Conservation (phyloP, 176 grass and related monocot species). For the Chloris gayana region DNA sequence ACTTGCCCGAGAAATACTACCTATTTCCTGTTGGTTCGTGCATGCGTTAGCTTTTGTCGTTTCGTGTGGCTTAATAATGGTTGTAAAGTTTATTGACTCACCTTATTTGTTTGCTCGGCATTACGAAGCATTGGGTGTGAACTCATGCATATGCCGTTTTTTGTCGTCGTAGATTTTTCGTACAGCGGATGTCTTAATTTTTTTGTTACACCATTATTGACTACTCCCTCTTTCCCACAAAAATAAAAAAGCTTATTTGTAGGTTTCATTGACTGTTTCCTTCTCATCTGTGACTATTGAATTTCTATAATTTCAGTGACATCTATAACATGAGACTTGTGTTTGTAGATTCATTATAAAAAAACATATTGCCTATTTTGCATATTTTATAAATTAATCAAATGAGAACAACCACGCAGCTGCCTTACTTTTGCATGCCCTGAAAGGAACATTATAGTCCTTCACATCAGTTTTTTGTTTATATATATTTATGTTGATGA, state of each 20-base stretch:
- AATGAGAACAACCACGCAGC: not conserved
- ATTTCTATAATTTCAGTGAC: no score
- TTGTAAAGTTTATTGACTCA: not conserved
- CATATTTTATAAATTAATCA: no score
- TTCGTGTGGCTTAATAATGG: not conserved
- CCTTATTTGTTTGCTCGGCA: not conserved
- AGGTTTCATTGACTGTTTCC: no score
- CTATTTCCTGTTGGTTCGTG: not conserved
- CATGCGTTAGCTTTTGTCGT: not conserved
- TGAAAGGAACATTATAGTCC: not conserved
- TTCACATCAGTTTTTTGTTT: constrained; percentile 12
- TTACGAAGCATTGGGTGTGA: not conserved
- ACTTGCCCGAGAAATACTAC: not conserved
- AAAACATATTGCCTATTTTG: no score
- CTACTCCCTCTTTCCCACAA: not conserved
- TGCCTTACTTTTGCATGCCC: not conserved
- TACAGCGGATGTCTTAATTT: not conserved
- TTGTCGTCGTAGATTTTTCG: not conserved
- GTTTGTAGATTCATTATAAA: no score
- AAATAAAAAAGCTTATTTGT: no score
- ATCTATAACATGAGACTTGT: no score
- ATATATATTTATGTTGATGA: constrained; percentile 6
- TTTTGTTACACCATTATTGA: not conserved
- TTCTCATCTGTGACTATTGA: no score
- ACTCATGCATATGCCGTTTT: not conserved